Evolutionary conservation across 495 filamentous ascomycete species (phyloP).

Genomic region (Penicillium ochrochloron): DNA sequence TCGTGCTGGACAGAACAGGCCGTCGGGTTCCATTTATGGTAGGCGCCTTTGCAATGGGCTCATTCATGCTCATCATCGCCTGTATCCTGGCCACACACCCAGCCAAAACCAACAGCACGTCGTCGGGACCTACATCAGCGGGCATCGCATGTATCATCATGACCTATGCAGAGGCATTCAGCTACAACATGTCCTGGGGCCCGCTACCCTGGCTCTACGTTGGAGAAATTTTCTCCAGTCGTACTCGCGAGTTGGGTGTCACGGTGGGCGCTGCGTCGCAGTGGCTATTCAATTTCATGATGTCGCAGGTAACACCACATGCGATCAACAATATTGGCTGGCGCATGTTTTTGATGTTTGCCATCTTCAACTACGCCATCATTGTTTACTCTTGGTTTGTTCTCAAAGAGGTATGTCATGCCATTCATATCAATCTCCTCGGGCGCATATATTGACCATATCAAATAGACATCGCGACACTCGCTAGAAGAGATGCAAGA

Average conservation of each 20-base stretch:
- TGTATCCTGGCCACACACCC: slow-evolving; percentile 50
- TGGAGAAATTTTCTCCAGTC: slow-evolving; percentile 57
- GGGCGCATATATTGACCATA: not conserved
- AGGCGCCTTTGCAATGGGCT: slow-evolving; percentile 55
- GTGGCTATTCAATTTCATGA: slow-evolving; percentile 62
- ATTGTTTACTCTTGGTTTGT: slow-evolving; percentile 52
- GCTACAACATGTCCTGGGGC: slow-evolving; percentile 48
- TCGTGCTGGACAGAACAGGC: slow-evolving; percentile 57
- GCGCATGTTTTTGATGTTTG: slow-evolving; percentile 60
- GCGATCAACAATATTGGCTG: slow-evolving; percentile 56
- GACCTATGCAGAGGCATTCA: slow-evolving; percentile 55
- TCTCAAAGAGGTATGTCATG: slow-evolving; percentile 47
- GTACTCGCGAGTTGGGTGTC: slow-evolving; percentile 54
- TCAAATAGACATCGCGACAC: slow-evolving; percentile 33
- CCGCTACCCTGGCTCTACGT: slow-evolving; percentile 47
- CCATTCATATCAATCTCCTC: not conserved
- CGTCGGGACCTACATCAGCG: slow-evolving; percentile 36
- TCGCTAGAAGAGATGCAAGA: slow-evolving; percentile 46
- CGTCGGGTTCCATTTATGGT: slow-evolving; percentile 57
- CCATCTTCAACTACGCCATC: slow-evolving; percentile 55
- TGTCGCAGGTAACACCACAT: slow-evolving; percentile 57
- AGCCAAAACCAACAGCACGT: slow-evolving; percentile 33
- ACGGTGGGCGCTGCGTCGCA: slow-evolving; percentile 54
- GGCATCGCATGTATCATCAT: slow-evolving; percentile 55
- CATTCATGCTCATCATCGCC: slow-evolving; percentile 58